Percentiles rank a stretch among this genome's conserved stretches.
phyloP scores from a whole-genome alignment of 2,329 filamentous ascomycete species.

The Aspergillus fumigatus region DNA sequence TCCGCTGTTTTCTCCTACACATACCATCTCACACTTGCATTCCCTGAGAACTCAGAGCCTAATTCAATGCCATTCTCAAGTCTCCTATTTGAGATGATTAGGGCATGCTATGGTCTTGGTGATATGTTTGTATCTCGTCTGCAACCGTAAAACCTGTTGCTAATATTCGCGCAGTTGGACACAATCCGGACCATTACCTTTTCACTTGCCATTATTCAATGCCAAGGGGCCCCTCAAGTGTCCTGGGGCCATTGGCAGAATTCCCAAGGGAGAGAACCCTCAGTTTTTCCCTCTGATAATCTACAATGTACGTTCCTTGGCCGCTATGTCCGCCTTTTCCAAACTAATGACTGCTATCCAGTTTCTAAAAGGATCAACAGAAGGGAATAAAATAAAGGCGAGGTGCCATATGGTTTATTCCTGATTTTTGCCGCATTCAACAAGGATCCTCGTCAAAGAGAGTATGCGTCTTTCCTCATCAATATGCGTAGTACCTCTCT shows the following conservation, averaged over 20 bases:
- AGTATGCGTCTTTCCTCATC: not conserved
- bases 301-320: not conserved
- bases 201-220: not conserved
- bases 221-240: not conserved
- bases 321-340: not conserved
- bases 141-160: not conserved
- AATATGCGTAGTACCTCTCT: not conserved
- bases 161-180: not conserved
- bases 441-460: not conserved
- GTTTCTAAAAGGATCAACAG: not conserved
- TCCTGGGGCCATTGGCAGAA: not conserved
- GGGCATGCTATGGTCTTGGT: not conserved
- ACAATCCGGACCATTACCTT: not conserved
- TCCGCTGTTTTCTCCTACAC: not conserved
- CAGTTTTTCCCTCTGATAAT: not conserved
- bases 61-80: not conserved
- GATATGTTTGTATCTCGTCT: not conserved
- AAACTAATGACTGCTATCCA: not conserved
- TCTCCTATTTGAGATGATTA: not conserved
- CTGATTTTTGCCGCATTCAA: not conserved
- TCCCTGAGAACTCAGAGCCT: not conserved
- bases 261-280: not conserved
- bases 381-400: not conserved
- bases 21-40: not conserved
- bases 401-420: not conserved